A percentile compares a stretch with the other conserved stretches of the same genome.
Conservation (phyloP, 2,329 filamentous ascomycete species). For the Talaromyces albobiverticillius region DNA sequence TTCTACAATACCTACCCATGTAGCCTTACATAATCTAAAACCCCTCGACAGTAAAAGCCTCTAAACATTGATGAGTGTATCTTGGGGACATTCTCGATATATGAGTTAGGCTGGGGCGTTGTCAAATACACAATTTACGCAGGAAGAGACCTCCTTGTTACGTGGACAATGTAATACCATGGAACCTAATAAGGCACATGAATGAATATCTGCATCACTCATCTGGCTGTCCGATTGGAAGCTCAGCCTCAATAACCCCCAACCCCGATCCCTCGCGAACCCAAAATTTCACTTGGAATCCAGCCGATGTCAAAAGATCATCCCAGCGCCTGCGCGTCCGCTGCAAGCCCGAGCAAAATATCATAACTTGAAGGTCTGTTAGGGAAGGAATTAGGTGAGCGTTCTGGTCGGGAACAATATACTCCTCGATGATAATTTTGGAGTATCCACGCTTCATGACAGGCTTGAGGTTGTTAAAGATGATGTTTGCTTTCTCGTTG, state of each 20-base stretch:
- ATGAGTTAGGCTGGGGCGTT: too few relatives aligned
- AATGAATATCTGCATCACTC: not conserved
- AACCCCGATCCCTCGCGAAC: constrained; percentile 1
- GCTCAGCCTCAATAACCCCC: constrained; percentile 6
- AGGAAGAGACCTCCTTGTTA: too few relatives aligned
- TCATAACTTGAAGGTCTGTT: constrained; percentile 23
- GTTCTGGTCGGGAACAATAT: constrained; percentile 36
- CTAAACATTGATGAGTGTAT: too few relatives aligned
- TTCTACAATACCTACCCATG: too few relatives aligned
- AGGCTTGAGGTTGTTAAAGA: constrained; percentile 23
- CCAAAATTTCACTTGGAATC: constrained; percentile 23
- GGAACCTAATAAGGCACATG: too few relatives aligned
- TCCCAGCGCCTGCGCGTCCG: constrained; percentile 8
- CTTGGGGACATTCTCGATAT: too few relatives aligned
- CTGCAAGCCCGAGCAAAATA: not conserved
- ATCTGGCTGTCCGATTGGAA: not conserved
- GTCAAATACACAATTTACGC: too few relatives aligned
- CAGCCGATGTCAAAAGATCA: constrained; percentile 15
- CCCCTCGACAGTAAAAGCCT: too few relatives aligned
- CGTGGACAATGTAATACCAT: too few relatives aligned
- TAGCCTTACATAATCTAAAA: too few relatives aligned
- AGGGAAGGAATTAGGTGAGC: constrained; percentile 23
- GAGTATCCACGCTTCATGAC: constrained; percentile 34
- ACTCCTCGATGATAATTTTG: constrained; percentile 43
- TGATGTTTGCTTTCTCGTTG: constrained; percentile 17